Evolutionary conservation across 106 monocot species (phyloP), one percentile per base, ranked within the genome.

Genomic region (Allium cepa): DNA sequence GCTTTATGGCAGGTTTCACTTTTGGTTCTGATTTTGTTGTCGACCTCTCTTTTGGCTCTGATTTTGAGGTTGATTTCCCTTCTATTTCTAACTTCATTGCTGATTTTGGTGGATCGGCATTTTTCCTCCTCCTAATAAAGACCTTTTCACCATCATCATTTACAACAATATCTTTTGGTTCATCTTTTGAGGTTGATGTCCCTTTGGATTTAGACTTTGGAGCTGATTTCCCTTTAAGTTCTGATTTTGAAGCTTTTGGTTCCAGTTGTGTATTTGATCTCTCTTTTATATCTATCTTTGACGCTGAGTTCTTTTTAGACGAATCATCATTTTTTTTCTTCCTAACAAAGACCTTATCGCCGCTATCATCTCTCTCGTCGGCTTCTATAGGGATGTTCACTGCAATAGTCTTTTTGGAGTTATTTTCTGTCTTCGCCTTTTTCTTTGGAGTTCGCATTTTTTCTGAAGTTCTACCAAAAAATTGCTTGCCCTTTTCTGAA

Each of bases 121-220:
- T 68, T 72, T 74, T 88, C 75, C 76, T 92, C 70, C 82, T 92
- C 60, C 88, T 82, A 36, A 88, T 80, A 66, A 87, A 87, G 26
- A 92, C 91, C 77, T 88, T 87, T 53, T 73, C 86, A 58, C 74
- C 76, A 49, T 63, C 71, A 64, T 82, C 75, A 53, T 70, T 72
- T 17, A 48, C 60, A 36, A 36, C 36, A 22, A 22, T 22, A 36
- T 36, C 36, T 36, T 4, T 36, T 36, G 36, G 36, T 36, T 36
- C 36, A 36, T 36, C 36, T 36, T 5, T 36, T 36, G 36, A 36
- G 36, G 36, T 36, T 36, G 36, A 36, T 36, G 36, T 36, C 36
- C 36, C 36, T 36, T 36, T 36, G 5, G 36, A 36, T 36, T 36
- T 36, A 5, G 36, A 36, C 36, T 36, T 36, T 36, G 36, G 36